Percentiles rank a stretch among this genome's conserved stretches.
Evolutionary conservation across 768 basidiomycete genomes (phyloP).

Genomic region (Cystobasidium tubakii): DNA sequence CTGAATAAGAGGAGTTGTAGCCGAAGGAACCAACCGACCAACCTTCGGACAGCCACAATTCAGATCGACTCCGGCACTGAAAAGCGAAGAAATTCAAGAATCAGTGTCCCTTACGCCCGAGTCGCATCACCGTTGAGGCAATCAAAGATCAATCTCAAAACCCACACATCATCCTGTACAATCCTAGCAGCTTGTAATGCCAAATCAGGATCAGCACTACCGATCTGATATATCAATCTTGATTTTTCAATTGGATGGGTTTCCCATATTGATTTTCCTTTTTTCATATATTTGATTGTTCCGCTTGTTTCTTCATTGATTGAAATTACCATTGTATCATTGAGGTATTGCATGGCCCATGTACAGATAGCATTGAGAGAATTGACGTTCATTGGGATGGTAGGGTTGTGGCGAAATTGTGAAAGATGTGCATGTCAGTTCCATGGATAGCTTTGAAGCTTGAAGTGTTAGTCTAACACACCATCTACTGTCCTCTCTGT

Average conservation of each 20-base stretch:
- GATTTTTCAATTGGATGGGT: conserved; percentile 92
- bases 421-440: neutral
- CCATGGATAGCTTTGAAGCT: neutral
- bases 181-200: conserved; percentile 85
- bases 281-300: conserved; percentile 74
- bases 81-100: neutral
- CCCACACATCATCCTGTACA: conserved; percentile 69
- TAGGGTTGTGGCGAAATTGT: neutral
- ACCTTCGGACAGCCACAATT: conserved; percentile 74
- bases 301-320: conserved; percentile 64
- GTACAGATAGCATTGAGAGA: too few species aligned
- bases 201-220: conserved; percentile 77
- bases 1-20: too few species aligned
- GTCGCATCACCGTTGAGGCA: too few species aligned
- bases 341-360: too few species aligned
- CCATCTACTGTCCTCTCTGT: conserved; percentile 76
- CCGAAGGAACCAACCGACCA: too few species aligned
- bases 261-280: conserved; percentile 77
- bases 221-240: conserved; percentile 91
- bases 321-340: too few species aligned
- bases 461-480: conserved; percentile 52
- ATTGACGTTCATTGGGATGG: too few species aligned
- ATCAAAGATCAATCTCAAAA: too few species aligned
- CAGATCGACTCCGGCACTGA: conserved; percentile 74
- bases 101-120: too few species aligned